Evolutionary conservation across 805 yeast genomes (phyloP).

Genomic region (Starmerella sp.): DNA sequence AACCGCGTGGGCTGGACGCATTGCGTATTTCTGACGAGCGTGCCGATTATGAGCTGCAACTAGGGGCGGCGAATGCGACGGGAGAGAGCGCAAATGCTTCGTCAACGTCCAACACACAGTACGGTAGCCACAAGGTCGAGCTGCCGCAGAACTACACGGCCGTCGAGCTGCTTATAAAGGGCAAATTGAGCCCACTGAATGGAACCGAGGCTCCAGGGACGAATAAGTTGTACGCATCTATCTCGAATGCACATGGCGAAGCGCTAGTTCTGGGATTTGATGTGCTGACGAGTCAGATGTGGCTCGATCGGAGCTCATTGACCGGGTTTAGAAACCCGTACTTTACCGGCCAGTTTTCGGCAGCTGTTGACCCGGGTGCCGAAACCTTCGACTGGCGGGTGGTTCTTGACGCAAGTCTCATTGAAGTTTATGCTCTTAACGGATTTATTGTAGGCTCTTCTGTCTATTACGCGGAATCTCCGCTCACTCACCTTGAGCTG

Average conservation of each 20-base stretch:
- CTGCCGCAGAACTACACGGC: neutral
- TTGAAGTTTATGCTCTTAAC: constrained; percentile 17
- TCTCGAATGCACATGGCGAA: constrained; percentile 11
- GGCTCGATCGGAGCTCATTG: constrained; percentile 16
- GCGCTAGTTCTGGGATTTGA: constrained; percentile 15
- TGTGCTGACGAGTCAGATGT: constrained; percentile 8
- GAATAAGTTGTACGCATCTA: neutral
- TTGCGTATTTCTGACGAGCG: neutral
- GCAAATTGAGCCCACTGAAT: neutral
- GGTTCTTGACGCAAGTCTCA: constrained; percentile 15
- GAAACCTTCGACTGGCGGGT: constrained; percentile 8
- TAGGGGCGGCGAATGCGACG: neutral
- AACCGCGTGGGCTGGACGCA: constrained; percentile 9
- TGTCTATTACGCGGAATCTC: constrained; percentile 11
- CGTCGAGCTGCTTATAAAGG: neutral
- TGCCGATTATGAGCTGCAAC: neutral
- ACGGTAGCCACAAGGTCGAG: neutral
- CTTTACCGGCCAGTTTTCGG: constrained; percentile 18
- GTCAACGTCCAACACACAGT: neutral
- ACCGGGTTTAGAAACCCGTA: constrained; percentile 17
- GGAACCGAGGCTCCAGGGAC: constrained; percentile 1
- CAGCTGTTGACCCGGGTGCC: constrained; percentile 4
- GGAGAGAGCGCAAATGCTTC: neutral
- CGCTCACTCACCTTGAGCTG: constrained; percentile 4
- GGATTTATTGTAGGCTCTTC: constrained; percentile 17